Evolutionary conservation across 2,329 filamentous ascomycete genomes (phyloP).

Genomic region (Drechslerella coelobrocha): DNA sequence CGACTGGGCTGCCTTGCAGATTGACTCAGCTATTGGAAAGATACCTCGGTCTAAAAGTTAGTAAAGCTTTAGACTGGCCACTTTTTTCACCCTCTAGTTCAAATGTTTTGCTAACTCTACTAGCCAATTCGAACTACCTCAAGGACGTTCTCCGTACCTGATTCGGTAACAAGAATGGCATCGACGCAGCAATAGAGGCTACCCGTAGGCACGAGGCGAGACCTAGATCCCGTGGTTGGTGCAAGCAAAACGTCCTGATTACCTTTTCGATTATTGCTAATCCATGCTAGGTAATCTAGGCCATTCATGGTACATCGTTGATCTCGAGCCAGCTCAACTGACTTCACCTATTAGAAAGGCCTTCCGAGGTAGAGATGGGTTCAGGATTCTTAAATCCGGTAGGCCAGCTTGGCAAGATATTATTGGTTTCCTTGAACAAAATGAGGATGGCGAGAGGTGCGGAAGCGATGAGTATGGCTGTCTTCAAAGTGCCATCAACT

Average conservation of each 20-base stretch:
- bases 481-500: not conserved
- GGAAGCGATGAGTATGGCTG: conserved; percentile 4
- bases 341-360: too few species aligned
- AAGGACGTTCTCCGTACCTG: too few species aligned
- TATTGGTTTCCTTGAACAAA: not conserved
- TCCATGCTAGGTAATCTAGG: not conserved
- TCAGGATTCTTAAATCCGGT: not conserved
- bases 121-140: too few species aligned
- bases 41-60: not conserved
- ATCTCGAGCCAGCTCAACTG: conserved; percentile 1
- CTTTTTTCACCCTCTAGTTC: too few species aligned
- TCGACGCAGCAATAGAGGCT: too few species aligned
- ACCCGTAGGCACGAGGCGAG: too few species aligned
- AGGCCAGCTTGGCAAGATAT: not conserved
- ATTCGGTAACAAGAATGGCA: too few species aligned
- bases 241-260: not conserved
- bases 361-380: too few species aligned
- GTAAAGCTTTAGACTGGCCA: too few species aligned
- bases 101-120: too few species aligned
- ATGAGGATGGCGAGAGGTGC: not conserved
- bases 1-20: conserved; percentile 18
- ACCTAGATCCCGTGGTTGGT: conserved; percentile 5
- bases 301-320: conserved; percentile 9
- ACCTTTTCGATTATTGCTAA: not conserved
- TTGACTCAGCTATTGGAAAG: not conserved